phyloP scores from a whole-genome alignment of 2,329 filamentous ascomycete genomes.

The Colletotrichum costaricense region DNA sequence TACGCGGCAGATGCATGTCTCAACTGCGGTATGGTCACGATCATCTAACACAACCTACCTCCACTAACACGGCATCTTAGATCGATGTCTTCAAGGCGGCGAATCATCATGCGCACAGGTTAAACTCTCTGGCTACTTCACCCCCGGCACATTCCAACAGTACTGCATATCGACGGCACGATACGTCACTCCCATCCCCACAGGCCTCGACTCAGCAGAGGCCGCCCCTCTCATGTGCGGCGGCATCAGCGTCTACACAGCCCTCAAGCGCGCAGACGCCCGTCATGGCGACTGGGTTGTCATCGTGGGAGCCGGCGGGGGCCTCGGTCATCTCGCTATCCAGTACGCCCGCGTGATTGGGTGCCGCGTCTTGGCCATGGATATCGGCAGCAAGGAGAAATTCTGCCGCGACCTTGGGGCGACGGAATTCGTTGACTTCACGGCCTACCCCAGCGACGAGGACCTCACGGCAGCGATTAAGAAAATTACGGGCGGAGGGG shows the following conservation, averaged over 20 bases:
- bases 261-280: constrained; percentile 53
- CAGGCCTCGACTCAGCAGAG: constrained; percentile 45
- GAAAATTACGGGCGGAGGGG: constrained; percentile 37
- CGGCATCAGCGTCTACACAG: constrained; percentile 72
- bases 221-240: constrained; percentile 75
- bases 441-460: constrained; percentile 31
- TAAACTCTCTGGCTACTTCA: constrained; percentile 42
- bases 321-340: constrained; percentile 43
- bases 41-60: not conserved
- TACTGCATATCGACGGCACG: constrained; percentile 37
- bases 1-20: constrained; percentile 39
- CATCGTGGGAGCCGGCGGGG: constrained; percentile 46
- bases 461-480: constrained; percentile 27
- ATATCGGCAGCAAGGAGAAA: constrained; percentile 40
- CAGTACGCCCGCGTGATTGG: constrained; percentile 45
- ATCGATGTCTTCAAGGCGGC: constrained; percentile 38
- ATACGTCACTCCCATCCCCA: constrained; percentile 59
- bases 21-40: constrained; percentile 33
- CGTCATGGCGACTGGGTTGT: constrained; percentile 42
- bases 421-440: constrained; percentile 41
- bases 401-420: constrained; percentile 41
- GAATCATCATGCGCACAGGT: constrained; percentile 38
- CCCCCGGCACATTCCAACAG: constrained; percentile 41
- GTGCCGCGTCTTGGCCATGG: constrained; percentile 42
- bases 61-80: constrained; percentile 10